These are phyloP conservation scores for Candida labiduridarum DNA, from an alignment of 1,139 yeast species.

Conservation along the genomic window DNA sequence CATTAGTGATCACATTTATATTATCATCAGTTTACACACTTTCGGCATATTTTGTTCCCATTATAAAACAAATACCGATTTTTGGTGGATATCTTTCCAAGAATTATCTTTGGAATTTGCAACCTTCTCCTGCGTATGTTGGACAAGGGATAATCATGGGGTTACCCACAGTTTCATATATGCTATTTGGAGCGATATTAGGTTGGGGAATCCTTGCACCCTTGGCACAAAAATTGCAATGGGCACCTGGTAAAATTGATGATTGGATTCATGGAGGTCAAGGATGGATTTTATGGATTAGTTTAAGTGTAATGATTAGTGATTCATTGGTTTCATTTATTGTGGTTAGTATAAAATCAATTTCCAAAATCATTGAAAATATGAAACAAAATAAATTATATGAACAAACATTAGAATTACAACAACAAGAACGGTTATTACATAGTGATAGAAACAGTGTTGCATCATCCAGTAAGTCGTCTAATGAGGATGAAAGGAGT, in stretches of 20 bases:
- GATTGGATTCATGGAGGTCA: constrained; percentile 95
- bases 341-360: constrained; percentile 58
- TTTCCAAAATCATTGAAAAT: constrained; percentile 15
- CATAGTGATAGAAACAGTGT: background rate
- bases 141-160: constrained; percentile 99
- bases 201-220: constrained; percentile 96
- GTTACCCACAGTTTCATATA: constrained; percentile 82
- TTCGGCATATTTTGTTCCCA: constrained; percentile 71
- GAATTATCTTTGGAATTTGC: constrained; percentile 81
- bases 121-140: constrained; percentile 95
- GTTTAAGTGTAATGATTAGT: constrained; percentile 90
- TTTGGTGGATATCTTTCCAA: constrained; percentile 70
- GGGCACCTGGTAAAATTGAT: constrained; percentile 90
- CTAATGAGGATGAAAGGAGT: constrained; percentile 24
- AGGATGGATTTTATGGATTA: constrained; percentile 97
- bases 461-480: constrained; percentile 7
- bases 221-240: constrained; percentile 61
- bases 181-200: constrained; percentile 84
- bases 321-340: constrained; percentile 84
- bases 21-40: constrained; percentile 76
- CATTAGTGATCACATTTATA: constrained; percentile 60
- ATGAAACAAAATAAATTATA: constrained; percentile 5
- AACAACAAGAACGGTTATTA: constrained; percentile 6
- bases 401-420: constrained; percentile 12
- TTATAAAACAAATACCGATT: constrained; percentile 67